Base-by-base conservation (phyloP, 2,329 filamentous ascomycete species). In the Lecanicillium sp. region DNA sequence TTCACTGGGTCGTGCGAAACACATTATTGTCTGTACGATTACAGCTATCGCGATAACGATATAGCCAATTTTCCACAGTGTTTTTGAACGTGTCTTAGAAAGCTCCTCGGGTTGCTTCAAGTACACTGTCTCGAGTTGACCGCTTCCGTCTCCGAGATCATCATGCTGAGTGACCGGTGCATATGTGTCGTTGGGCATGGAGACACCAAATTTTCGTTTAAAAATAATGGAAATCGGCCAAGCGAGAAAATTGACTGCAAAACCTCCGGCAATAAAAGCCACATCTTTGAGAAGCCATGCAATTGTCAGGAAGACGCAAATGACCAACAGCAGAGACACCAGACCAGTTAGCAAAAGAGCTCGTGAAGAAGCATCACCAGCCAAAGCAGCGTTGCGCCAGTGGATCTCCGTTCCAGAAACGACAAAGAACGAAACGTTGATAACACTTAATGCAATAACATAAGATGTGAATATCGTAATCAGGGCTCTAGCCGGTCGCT, bases 401-500 rank as follows among this genome's bases (percentile, higher is more conserved):
- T 53, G 51, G 16, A 54, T 49, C 36, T 54, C 51, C 1, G 51
- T 47, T 15, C 51, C 49, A 12, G 48, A 47, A 6, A 57, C 49
- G 9, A 45, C 37, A 41, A 57, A 60, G 31, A 60, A 60, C 3
- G 55, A 50, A 2, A 59, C 45, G 35, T 40, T 47, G 19, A 50
- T 38, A n/a, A 15, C 14, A 5, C 6, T 7, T n/a, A 30, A n/a
- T 15, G 14, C 14, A 6, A n/a, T 15, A 5, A n/a, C 14, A n/a
- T 30, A 30, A 6, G 29, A 13, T n/a, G 14, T 6, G 14, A 30
- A 7, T 7, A 30, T 15, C 8, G 29, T n/a, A 6, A 15, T n/a
- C 6, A 15, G 6, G 12, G 14, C 6, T n/a, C 14, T 30, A 6
- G 29, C 29, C 5, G 14, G 14, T 13, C 29, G 12, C 29, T 30